phyloP scores from a whole-genome alignment of 2,329 filamentous ascomycete species.

The Hypoxylon rubiginosum region DNA sequence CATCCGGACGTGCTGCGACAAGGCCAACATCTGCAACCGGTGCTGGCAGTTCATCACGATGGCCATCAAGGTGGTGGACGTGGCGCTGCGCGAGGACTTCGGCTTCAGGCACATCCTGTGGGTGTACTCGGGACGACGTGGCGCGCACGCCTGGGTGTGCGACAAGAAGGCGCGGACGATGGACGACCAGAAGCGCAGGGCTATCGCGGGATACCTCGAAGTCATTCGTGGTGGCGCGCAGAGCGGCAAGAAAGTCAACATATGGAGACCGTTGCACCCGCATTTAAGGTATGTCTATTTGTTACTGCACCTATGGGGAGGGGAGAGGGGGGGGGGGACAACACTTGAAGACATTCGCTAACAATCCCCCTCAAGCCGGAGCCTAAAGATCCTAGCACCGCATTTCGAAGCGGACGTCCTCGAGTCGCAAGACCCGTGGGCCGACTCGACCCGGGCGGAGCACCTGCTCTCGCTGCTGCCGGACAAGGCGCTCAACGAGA shows the following conservation, averaged over 20 bases:
- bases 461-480: constrained; percentile 88
- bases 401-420: constrained; percentile 90
- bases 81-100: constrained; percentile 91
- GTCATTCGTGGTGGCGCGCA: constrained; percentile 89
- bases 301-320: no score
- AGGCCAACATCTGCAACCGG: constrained; percentile 91
- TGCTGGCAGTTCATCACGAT: constrained; percentile 99
- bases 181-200: constrained; percentile 86
- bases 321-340: no score
- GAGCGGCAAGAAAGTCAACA: constrained; percentile 87
- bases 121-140: constrained; percentile 97
- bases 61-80: constrained; percentile 94
- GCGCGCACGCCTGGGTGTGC: constrained; percentile 98
- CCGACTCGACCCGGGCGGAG: constrained; percentile 75
- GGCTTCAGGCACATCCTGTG: constrained; percentile 97
- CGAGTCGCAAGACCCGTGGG: constrained; percentile 88
- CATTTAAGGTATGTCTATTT: constrained; percentile 75
- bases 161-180: constrained; percentile 87
- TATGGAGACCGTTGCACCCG: constrained; percentile 88
- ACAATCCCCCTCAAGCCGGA: constrained; percentile 67
- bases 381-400: constrained; percentile 84
- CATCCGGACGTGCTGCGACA: constrained; percentile 93
- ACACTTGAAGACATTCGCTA: background rate
- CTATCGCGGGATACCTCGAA: constrained; percentile 91
- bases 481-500: constrained; percentile 80